Evolutionary conservation across 2,329 filamentous ascomycete species (phyloP).

Genomic region (Stemphylium beticola): DNA sequence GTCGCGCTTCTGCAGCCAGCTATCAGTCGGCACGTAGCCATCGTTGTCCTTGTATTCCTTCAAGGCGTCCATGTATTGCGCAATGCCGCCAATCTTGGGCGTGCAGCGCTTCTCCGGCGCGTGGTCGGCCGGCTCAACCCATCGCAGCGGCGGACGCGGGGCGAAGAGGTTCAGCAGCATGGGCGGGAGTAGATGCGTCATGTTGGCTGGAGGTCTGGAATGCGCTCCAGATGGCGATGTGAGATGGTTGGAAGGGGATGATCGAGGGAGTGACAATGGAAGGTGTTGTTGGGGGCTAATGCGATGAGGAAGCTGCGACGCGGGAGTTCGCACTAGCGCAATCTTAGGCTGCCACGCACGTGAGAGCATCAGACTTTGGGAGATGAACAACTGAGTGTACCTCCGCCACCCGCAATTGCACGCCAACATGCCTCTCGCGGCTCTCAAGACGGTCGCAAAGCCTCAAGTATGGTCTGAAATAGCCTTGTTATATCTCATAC

Average conservation of each 20-base stretch:
- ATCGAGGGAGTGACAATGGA: slow-evolving; percentile 28
- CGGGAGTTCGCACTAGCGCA: slow-evolving; percentile 31
- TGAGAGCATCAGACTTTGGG: slow-evolving; percentile 33
- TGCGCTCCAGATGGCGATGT: slow-evolving; percentile 40
- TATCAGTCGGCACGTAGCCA: slow-evolving; percentile 82
- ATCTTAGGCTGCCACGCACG: slow-evolving; percentile 30
- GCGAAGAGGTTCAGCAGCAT: slow-evolving; percentile 94
- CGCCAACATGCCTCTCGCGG: slow-evolving; percentile 55
- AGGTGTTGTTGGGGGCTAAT: slow-evolving; percentile 9
- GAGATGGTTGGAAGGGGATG: slow-evolving; percentile 35
- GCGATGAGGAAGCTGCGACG: slow-evolving; percentile 24
- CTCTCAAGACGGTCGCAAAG: slow-evolving; percentile 61
- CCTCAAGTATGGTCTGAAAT: slow-evolving; percentile 56
- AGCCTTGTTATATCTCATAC: not conserved
- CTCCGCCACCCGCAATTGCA: slow-evolving; percentile 20
- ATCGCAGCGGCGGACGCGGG: slow-evolving; percentile 88
- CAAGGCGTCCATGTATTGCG: slow-evolving; percentile 74
- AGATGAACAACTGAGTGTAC: no score
- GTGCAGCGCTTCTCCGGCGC: slow-evolving; percentile 83
- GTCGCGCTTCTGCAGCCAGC: slow-evolving; percentile 88
- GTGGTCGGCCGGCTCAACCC: slow-evolving; percentile 81
- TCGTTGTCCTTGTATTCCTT: slow-evolving; percentile 80
- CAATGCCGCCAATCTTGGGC: slow-evolving; percentile 73
- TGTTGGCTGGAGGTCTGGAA: slow-evolving; percentile 54
- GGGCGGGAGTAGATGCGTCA: slow-evolving; percentile 96